Conservation (phyloP, 192 early-diverging fungal species). For the Linnemannia zychae region DNA sequence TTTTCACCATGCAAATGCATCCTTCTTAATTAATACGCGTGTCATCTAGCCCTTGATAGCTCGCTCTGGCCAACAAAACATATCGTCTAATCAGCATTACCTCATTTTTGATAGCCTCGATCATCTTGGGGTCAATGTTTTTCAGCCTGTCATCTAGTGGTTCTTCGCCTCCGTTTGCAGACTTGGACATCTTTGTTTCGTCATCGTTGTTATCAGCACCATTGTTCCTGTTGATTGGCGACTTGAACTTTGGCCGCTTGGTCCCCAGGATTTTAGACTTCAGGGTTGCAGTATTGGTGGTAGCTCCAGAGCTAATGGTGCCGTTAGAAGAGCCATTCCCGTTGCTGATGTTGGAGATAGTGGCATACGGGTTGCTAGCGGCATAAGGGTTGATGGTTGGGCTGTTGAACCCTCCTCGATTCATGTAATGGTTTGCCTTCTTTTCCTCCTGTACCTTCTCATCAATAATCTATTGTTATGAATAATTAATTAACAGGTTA, state of each 20-base stretch:
- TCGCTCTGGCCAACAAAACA: neutral
- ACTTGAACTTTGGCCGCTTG: conserved; percentile 63
- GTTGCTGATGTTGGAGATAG: neutral
- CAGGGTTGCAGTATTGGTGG: neutral
- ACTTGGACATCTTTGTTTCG: neutral
- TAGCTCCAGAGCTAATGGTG: neutral
- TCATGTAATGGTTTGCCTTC: conserved; percentile 21
- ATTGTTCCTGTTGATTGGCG: conserved; percentile 56
- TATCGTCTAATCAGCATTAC: conserved; percentile 8
- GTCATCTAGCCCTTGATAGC: neutral
- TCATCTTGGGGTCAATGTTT: conserved; percentile 91
- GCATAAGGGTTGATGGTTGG: conserved; percentile 9
- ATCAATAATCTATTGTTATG: conserved; percentile 31
- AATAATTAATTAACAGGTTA: too few species aligned
- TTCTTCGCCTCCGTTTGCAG: conserved; percentile 29
- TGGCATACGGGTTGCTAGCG: neutral
- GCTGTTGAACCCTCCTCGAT: conserved; percentile 25
- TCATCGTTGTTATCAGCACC: conserved; percentile 20
- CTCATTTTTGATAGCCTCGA: conserved; percentile 92
- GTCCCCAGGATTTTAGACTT: conserved; percentile 25
- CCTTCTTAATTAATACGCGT: neutral
- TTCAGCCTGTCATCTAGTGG: conserved; percentile 78
- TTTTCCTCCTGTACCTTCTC: conserved; percentile 38
- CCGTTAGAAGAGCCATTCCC: neutral
- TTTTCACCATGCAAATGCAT: neutral